These are phyloP conservation scores for Begonia peltatifolia DNA, from an alignment of 306 rosid species.

Conservation along the genomic window DNA sequence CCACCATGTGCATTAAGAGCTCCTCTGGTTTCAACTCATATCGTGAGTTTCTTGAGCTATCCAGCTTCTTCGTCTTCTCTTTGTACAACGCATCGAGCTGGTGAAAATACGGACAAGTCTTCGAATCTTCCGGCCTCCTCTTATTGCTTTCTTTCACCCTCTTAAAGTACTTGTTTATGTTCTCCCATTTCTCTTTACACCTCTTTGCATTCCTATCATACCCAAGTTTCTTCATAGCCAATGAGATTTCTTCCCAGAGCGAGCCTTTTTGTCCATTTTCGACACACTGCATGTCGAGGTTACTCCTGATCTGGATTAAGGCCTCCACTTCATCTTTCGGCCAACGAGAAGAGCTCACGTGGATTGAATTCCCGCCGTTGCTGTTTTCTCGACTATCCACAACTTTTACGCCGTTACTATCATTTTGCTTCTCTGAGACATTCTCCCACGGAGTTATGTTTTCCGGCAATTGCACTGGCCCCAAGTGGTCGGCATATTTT, in stretches of 20 bases:
- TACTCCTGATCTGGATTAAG: slow-evolving; percentile 26
- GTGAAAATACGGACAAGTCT: slow-evolving; percentile 67
- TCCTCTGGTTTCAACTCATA: slow-evolving; percentile 60
- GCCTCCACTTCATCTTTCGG: slow-evolving; percentile 32
- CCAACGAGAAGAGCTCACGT: slow-evolving; percentile 33
- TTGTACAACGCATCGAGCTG: slow-evolving; percentile 54
- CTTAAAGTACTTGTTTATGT: slow-evolving; percentile 81
- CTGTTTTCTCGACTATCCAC: slow-evolving; percentile 20
- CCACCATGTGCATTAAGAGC: slow-evolving; percentile 66
- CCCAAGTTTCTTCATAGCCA: slow-evolving; percentile 25
- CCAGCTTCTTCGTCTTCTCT: slow-evolving; percentile 25
- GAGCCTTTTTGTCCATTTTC: slow-evolving; percentile 37
- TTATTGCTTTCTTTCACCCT: slow-evolving; percentile 66
- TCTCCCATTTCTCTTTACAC: slow-evolving; percentile 97
- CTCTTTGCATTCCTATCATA: slow-evolving; percentile 61
- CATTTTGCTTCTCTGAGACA: slow-evolving; percentile 18
- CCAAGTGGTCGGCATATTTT: slow-evolving; percentile 23
- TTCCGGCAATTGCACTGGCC: slow-evolving; percentile 13
- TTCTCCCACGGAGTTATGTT: slow-evolving; percentile 10
- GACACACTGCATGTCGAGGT: slow-evolving; percentile 25
- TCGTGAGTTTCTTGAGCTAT: slow-evolving; percentile 20
- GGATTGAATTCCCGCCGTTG: slow-evolving; percentile 23
- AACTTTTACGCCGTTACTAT: slow-evolving; percentile 13
- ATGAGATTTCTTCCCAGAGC: slow-evolving; percentile 33
- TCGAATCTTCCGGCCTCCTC: slow-evolving; percentile 52